Evolutionary conservation across 768 basidiomycete genomes (phyloP).

Genomic region (Panaeolus papilionaceus): DNA sequence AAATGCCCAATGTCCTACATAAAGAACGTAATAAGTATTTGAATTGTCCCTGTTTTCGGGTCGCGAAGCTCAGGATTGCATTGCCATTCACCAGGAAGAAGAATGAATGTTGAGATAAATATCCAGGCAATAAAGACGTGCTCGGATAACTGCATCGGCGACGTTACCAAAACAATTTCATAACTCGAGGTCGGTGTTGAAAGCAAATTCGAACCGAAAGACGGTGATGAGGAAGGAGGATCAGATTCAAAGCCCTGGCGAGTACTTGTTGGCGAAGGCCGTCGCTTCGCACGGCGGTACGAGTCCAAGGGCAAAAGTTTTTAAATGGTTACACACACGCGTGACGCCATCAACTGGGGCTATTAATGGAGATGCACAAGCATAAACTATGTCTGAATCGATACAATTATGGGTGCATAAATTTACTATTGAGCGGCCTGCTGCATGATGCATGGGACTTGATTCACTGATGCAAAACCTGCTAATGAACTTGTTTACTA

Average conservation of each 20-base stretch:
- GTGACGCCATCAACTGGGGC: too few species aligned
- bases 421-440: too few species aligned
- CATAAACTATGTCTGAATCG: too few species aligned
- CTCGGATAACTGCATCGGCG: conserved; percentile 13
- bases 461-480: too few species aligned
- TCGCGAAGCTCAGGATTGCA: neutral
- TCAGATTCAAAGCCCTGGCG: neutral
- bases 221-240: neutral
- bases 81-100: neutral
- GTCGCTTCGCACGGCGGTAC: too few species aligned
- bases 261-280: too few species aligned
- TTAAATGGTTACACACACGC: too few species aligned
- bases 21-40: neutral
- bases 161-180: conserved; percentile 5
- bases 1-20: neutral
- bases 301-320: too few species aligned
- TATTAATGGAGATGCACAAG: too few species aligned
- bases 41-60: neutral
- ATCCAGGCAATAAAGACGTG: neutral
- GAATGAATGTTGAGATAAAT: neutral
- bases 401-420: too few species aligned
- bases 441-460: too few species aligned
- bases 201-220: neutral
- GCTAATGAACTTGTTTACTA: too few species aligned
- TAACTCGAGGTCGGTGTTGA: neutral